Evolutionary conservation across 177 flowering plant genomes (phyloP).

Genomic region (Vitis hybrid): DNA sequence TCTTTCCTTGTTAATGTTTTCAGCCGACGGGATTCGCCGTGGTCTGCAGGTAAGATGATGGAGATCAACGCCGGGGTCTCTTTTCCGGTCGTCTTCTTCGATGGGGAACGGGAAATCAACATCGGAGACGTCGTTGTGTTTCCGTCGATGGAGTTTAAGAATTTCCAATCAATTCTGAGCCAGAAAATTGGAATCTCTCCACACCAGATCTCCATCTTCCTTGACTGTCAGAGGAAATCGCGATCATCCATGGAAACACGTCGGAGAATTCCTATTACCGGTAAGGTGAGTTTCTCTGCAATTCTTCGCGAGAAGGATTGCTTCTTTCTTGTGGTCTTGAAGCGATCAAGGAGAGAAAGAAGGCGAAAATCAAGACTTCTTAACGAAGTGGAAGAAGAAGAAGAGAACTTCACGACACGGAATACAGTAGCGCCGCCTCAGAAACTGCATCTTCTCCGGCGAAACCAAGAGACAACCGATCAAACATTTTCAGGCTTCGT

Average conservation of each 20-base stretch:
- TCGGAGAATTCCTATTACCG: constrained; percentile 36
- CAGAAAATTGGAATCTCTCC: constrained; percentile 55
- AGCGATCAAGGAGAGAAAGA: constrained; percentile 36
- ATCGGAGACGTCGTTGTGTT: constrained; percentile 40
- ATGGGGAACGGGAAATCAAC: constrained; percentile 54
- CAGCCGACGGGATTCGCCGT: neutral
- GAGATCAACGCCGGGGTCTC: constrained; percentile 5
- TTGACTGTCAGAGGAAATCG: constrained; percentile 19
- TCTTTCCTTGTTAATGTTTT: neutral
- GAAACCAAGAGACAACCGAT: neutral
- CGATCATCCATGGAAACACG: constrained; percentile 1
- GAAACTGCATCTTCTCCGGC: constrained; percentile 27
- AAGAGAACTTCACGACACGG: neutral
- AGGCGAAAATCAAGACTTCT: constrained; percentile 12
- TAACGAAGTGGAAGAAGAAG: neutral
- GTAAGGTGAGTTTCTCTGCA: constrained; percentile 38
- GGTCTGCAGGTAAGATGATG: constrained; percentile 15
- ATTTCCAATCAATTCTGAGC: constrained; percentile 36
- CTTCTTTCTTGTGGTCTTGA: constrained; percentile 43
- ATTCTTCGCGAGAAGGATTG: constrained; percentile 28
- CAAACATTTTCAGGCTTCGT: neutral
- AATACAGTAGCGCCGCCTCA: constrained; percentile 4
- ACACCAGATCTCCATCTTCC: constrained; percentile 51
- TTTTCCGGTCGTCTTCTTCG: constrained; percentile 59
- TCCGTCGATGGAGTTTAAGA: constrained; percentile 34